Percentiles rank a stretch among this genome's conserved stretches.
Evolutionary conservation across 495 filamentous ascomycete genomes (phyloP).

Genomic region (Paragyromitra xinjiangensis): DNA sequence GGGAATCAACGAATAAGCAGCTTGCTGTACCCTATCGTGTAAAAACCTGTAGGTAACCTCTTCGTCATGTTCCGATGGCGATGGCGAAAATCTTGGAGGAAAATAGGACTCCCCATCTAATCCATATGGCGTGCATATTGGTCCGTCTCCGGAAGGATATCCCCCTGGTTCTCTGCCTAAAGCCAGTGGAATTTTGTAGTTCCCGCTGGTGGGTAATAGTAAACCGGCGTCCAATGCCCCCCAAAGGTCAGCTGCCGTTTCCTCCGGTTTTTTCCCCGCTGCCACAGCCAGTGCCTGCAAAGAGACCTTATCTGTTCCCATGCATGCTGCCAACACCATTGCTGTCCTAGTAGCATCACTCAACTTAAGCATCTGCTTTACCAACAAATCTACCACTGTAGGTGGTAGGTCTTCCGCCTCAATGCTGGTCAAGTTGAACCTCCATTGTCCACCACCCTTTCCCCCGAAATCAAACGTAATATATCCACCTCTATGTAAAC

Average conservation of each 20-base stretch:
- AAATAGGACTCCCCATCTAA: slow-evolving; percentile 50
- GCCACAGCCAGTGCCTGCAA: slow-evolving; percentile 52
- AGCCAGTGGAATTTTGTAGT: slow-evolving; percentile 54
- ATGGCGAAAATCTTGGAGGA: slow-evolving; percentile 46
- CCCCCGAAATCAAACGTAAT: slow-evolving; percentile 56
- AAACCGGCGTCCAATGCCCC: slow-evolving; percentile 56
- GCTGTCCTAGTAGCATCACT: slow-evolving; percentile 54
- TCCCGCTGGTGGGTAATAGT: slow-evolving; percentile 53
- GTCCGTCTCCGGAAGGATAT: slow-evolving; percentile 20
- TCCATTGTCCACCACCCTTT: slow-evolving; percentile 54
- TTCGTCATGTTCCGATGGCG: slow-evolving; percentile 51
- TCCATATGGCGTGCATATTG: slow-evolving; percentile 43
- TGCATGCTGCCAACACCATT: slow-evolving; percentile 56
- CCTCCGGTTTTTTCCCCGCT: slow-evolving; percentile 54
- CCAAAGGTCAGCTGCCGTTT: slow-evolving; percentile 56
- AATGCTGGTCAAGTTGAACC: slow-evolving; percentile 57
- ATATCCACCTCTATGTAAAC: slow-evolving; percentile 53
- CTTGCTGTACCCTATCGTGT: slow-evolving; percentile 57
- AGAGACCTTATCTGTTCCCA: slow-evolving; percentile 55
- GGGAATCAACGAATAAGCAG: slow-evolving; percentile 56
- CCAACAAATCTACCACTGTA: slow-evolving; percentile 56
- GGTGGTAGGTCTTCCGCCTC: slow-evolving; percentile 55
- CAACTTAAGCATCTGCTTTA: slow-evolving; percentile 57
- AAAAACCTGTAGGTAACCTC: slow-evolving; percentile 57
- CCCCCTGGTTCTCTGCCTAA: slow-evolving; percentile 29